These are phyloP conservation scores for Penicillium decumbens DNA, from an alignment of 2,329 filamentous ascomycete species.

Conservation along the genomic window DNA sequence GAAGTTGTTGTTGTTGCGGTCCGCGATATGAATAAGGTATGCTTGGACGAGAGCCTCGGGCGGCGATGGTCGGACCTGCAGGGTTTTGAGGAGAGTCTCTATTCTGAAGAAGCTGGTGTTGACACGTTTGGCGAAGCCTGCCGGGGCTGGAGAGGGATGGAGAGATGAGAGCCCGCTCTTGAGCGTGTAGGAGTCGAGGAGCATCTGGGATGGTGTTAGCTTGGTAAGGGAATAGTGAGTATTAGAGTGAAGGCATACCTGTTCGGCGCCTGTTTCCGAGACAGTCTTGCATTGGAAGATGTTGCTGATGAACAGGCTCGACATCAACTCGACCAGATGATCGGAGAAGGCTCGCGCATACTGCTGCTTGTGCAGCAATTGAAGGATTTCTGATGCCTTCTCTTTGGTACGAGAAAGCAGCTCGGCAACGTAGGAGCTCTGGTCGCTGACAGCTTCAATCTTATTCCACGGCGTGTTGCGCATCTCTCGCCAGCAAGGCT, in stretches of 20 bases:
- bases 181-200: constrained; percentile 81
- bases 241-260: constrained; percentile 48
- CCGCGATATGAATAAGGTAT: constrained; percentile 93
- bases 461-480: constrained; percentile 91
- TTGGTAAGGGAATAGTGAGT: background rate
- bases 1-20: constrained; percentile 92
- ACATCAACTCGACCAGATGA: constrained; percentile 85
- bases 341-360: constrained; percentile 94
- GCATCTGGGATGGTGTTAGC: constrained; percentile 58
- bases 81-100: constrained; percentile 88
- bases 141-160: constrained; percentile 54
- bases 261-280: constrained; percentile 89
- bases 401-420: constrained; percentile 68
- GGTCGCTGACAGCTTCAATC: constrained; percentile 88
- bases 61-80: constrained; percentile 87
- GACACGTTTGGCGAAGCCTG: constrained; percentile 77
- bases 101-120: constrained; percentile 78
- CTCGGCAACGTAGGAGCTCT: constrained; percentile 85
- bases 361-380: constrained; percentile 77
- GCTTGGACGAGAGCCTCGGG: constrained; percentile 93
- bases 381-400: constrained; percentile 69
- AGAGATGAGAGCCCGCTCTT: constrained; percentile 48
- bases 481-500: constrained; percentile 94
- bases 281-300: constrained; percentile 87
- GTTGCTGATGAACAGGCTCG: constrained; percentile 71